Evolutionary conservation across 345 rosid species (phyloP), one percentile per base, ranked within the genome.

Genomic region (Iberis pinnata): DNA sequence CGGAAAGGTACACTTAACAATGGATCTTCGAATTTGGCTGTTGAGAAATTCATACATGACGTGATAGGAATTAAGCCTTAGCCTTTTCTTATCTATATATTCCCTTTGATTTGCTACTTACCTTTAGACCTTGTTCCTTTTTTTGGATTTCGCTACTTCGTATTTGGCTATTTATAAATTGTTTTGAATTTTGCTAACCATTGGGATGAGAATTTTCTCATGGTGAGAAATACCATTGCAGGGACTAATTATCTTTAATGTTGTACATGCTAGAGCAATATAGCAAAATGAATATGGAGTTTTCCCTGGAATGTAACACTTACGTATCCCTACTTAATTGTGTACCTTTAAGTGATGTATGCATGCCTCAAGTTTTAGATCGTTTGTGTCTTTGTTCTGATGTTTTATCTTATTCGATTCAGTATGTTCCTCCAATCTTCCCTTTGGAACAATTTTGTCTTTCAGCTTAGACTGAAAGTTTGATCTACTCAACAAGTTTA

Each of bases 11-110:
- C 60, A 5, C 4, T 18, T 4, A 43, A 52, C 9, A 63, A 69
- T 61, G 78, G 78, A 42, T 56, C 69, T 56, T 73, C 74, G 6
- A 64, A 14, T 46, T 16, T 7, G 18, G 63, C 63, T 8, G 38
- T 16, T 37, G 55, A 50, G 18, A 53, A 39, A 46, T 50, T 73
- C 49, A 43, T 57, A 40, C 17, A 53, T 16, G 62, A 73, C 11
- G 40, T 61, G 5, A 11, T 70, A 17, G 56, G 55, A 20, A 38
- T 2, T 6, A 59, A 38, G 67, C 32, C 43, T 22, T 46, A 22
- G 29, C 18, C 18, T 22, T 22, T 45, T 36, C 42, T 19, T 10
- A 10, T 43, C 9, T 5, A 4, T 25, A 24, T 33, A 17, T 12
- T 33, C 18, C 24, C 35, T 33, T 27, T 9, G 25, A 31, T 43